A percentile compares a stretch with the other conserved stretches of the same genome.
These are phyloP conservation scores for Aspergillus terreus DNA, from an alignment of 2,329 filamentous ascomycete species.

Conservation along the genomic window DNA sequence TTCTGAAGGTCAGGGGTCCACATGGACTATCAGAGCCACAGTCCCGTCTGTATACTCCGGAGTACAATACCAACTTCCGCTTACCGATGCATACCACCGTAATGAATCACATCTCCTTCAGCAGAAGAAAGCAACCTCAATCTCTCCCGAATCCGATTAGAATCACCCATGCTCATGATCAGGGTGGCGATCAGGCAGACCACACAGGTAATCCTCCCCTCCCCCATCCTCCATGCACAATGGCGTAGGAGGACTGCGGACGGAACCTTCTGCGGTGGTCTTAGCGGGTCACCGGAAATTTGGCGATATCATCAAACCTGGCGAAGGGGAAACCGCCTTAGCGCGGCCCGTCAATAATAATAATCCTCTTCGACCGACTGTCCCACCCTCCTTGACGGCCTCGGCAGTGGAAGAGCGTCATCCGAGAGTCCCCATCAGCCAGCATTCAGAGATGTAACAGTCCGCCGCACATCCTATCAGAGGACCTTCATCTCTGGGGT, in stretches of 20 bases:
- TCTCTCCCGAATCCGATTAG: too few relatives aligned
- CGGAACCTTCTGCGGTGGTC: not conserved
- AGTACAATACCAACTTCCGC: too few relatives aligned
- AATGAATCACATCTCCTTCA: not conserved
- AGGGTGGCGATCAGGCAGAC: not conserved
- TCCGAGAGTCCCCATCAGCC: not conserved
- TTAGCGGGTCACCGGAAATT: conserved; percentile 12
- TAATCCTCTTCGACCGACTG: conserved; percentile 5
- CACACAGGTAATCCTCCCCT: conserved; percentile 3
- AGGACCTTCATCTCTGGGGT: too few relatives aligned
- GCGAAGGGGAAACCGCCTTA: conserved; percentile 8
- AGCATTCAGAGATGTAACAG: too few relatives aligned
- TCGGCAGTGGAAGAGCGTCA: not conserved
- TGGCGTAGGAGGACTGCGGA: conserved; percentile 11
- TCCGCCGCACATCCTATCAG: too few relatives aligned
- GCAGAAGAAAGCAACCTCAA: not conserved
- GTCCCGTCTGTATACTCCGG: not conserved
- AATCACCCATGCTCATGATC: not conserved
- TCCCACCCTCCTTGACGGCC: conserved; percentile 11
- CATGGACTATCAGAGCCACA: not conserved
- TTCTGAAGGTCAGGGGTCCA: conserved; percentile 1
- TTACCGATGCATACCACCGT: too few relatives aligned
- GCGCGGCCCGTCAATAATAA: conserved; percentile 11
- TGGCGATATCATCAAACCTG: conserved; percentile 1
- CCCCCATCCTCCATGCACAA: conserved; percentile 11